These are phyloP conservation scores for Rhypophila decipiens DNA, from an alignment of 495 filamentous ascomycete genomes.

Conservation along the genomic window DNA sequence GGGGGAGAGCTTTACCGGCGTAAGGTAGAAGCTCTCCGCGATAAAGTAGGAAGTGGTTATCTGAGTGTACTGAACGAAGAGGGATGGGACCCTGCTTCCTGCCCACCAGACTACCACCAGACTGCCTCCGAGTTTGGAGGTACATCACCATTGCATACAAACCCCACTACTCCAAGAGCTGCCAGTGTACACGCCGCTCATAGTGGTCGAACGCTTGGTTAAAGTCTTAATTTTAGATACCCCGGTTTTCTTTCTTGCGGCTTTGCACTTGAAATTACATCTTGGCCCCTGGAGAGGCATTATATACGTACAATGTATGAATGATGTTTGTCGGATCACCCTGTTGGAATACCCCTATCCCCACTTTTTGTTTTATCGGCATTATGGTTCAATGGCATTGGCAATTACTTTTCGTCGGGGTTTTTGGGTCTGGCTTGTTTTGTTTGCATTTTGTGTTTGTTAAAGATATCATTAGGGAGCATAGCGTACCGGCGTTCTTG, in stretches of 20 bases:
- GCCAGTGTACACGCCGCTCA: constrained; percentile 44
- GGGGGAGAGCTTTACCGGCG: constrained; percentile 74
- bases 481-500: constrained; percentile 20
- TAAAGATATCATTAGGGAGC: constrained; percentile 15
- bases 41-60: constrained; percentile 79
- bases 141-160: constrained; percentile 34
- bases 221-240: constrained; percentile 21
- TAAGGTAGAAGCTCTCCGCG: constrained; percentile 77
- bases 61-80: constrained; percentile 79
- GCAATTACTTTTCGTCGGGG: neutral
- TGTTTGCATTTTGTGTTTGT: constrained; percentile 4
- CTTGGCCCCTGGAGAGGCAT: constrained; percentile 1
- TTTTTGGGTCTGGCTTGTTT: neutral
- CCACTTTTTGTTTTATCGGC: neutral
- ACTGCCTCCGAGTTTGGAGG: constrained; percentile 31
- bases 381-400: too few species aligned
- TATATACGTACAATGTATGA: constrained; percentile 14
- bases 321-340: neutral
- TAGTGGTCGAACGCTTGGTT: constrained; percentile 43
- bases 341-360: constrained; percentile 13
- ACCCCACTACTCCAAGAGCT: constrained; percentile 36
- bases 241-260: constrained; percentile 14
- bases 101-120: constrained; percentile 26
- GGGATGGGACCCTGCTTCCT: constrained; percentile 43
- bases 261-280: constrained; percentile 8